Evolutionary conservation across 108 stramenopile species (phyloP), one percentile per base, ranked within the genome.

Genomic region (Nitzschia sp.): DNA sequence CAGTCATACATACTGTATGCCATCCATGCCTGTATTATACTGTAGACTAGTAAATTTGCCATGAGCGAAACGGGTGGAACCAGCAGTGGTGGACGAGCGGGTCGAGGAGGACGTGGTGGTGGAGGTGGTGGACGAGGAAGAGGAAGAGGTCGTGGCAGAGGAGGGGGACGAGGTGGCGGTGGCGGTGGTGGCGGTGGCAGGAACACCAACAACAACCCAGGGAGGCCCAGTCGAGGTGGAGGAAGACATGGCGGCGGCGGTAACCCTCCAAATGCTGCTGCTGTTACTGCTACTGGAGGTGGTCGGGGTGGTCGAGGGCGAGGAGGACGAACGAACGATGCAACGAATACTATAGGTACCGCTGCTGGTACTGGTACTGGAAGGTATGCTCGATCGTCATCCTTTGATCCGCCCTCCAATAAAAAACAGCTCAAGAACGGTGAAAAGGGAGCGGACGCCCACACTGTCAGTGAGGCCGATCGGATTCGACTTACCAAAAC

Each of bases 361-460:
- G 48, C 48, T 50, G 48, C 19, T 57, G 56, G 6, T 57, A n/a
- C n/a, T 57, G 30, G 31, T 13, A 5, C 56, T 26, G 34, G 56
- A 29, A 44, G 68, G 6, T 44, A 8, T 32, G 8, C 28, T 15
- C 3, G 28, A 9, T 29, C 56, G 9, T 3, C 16, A 8, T 8
- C 8, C 8, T 6, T 6, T 9, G 50, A 57, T 29, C 56, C 23
- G 17, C 59, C 22, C 21, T 16, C 26, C 23, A 31, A 57, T 31
- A 22, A 29, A 35, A 53, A 23, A 52, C 57, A 28, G 1, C 33
- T 53, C 25, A 69, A 69, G 45, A 87, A 86, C 58, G 90, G 90
- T 28, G 79, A 88, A 47, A 78, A 74, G 60, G 90, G 90, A 25
- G 90, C 90, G 19, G 81, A 76, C 21, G 58, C 87, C 17, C 83